Evolutionary conservation across 2,329 filamentous ascomycete genomes (phyloP), one percentile per base, ranked within the genome.

Genomic region (Epichloe coenophiala): DNA sequence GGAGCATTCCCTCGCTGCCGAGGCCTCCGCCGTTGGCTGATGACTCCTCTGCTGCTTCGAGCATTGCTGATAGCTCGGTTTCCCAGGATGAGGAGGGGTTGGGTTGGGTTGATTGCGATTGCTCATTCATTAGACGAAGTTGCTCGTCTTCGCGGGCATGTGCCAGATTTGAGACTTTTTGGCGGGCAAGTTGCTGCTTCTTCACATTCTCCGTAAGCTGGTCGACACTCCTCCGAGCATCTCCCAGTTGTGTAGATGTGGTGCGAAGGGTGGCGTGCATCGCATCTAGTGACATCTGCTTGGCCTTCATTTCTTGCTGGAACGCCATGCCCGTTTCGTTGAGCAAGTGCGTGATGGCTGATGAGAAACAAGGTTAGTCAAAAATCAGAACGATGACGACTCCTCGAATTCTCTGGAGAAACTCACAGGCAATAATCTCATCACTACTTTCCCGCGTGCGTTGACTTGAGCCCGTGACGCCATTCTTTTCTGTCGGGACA

Each of bases 331-430:
- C 82, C 5, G 89, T 86, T 58, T 89, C 83, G 42, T 80, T 81
- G 21, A 98, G 75, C 46, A 95, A 81, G 56, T 88, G 83, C 42
- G 86, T 87, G 60, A 96, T 90, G 47, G 90, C 86, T 82, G 60
- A 55, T 43, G 39, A 36, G 12, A 5, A 27, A 49, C n/a, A 8
- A 21, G 9, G 48, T 27, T 31, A 45, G 39, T 44, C n/a, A 35
- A n/a, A 6, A 36, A 7, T 23, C 6, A 4, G 12, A 42, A n/a
- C 2, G 7, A 39, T 33, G 2, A 5, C n/a, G 5, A 4, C 15
- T 38, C 27, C 15, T 38, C 27, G 5, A 17, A 27, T 13, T 11
- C 15, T 15, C 9, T 33, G n/a, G 23, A 37, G 3, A 23, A 23
- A 78, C 85, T 76, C 71, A 90, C 86, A 84, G 31, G 80, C 78